A percentile compares a stretch with the other conserved stretches of the same genome.
These are phyloP conservation scores for Elongisporangium undulatum DNA, from an alignment of 352 stramenopile species.

Conservation along the genomic window DNA sequence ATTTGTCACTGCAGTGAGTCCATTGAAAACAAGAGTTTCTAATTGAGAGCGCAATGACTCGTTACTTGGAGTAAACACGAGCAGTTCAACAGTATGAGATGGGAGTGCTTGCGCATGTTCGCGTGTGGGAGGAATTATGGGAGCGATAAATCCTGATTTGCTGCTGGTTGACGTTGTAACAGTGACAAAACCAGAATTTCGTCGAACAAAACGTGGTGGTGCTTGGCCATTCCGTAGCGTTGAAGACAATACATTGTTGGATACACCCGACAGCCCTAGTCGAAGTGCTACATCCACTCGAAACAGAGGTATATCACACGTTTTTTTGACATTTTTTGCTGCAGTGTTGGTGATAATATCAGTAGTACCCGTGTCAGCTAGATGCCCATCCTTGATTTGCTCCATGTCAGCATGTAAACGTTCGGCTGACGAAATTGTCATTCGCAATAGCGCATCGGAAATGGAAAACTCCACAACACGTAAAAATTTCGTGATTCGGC, in stretches of 20 bases:
- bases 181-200: conserved; percentile 16
- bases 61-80: conserved; percentile 45
- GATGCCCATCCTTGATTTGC: conserved; percentile 25
- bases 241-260: background rate
- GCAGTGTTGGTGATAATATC: conserved; percentile 1
- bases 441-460: conserved; percentile 63
- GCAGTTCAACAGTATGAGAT: conserved; percentile 15
- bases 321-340: background rate
- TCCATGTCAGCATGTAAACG: conserved; percentile 34
- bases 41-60: conserved; percentile 62
- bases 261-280: background rate
- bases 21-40: conserved; percentile 65
- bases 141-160: background rate
- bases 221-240: conserved; percentile 1
- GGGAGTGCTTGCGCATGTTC: background rate
- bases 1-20: conserved; percentile 60
- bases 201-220: conserved; percentile 6
- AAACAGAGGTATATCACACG: conserved; percentile 34
- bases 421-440: conserved; percentile 62
- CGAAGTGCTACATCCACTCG: conserved; percentile 63
- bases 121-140: conserved; percentile 1
- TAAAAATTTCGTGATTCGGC: conserved; percentile 89
- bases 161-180: background rate
- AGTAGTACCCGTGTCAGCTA: background rate
- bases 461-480: conserved; percentile 91